Conservation (phyloP, 306 rosid species). For the Sophora flavescens region DNA sequence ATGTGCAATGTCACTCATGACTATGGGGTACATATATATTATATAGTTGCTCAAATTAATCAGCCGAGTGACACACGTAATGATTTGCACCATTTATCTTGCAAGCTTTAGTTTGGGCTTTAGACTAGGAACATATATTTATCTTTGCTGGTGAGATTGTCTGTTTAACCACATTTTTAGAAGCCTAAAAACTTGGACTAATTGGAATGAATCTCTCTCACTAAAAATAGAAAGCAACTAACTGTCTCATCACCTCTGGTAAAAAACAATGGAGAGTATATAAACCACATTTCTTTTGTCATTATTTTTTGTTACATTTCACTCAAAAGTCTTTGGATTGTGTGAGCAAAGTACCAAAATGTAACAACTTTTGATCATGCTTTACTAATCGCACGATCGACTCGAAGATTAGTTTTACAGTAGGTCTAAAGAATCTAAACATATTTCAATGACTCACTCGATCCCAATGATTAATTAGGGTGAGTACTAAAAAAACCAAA, state of each 20-base stretch:
- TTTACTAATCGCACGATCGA: too few relatives aligned
- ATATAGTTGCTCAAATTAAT: constrained; percentile 29
- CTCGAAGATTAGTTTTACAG: too few relatives aligned
- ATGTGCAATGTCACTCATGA: constrained; percentile 15
- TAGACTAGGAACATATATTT: constrained; percentile 36
- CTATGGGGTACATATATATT: background rate
- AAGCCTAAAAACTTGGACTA: constrained; percentile 22
- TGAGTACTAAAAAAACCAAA: too few relatives aligned
- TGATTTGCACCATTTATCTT: constrained; percentile 15
- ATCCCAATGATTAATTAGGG: too few relatives aligned
- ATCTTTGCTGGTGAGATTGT: background rate
- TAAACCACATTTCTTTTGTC: background rate
- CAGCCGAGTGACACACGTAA: constrained; percentile 23
- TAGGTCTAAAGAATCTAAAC: too few relatives aligned
- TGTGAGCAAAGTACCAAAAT: background rate
- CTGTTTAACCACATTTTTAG: background rate
- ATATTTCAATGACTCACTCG: too few relatives aligned
- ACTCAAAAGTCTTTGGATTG: background rate
- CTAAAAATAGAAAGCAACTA: constrained; percentile 24
- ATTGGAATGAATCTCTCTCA: background rate
- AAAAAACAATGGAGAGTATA: too few relatives aligned
- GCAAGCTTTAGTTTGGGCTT: constrained; percentile 39
- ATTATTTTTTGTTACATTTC: background rate
- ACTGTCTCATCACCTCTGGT: background rate
- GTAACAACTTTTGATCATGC: too few relatives aligned